Evolutionary conservation across 2,329 filamentous ascomycete genomes (phyloP), one percentile per base, ranked within the genome.

Genomic region (Xylaria sp.): DNA sequence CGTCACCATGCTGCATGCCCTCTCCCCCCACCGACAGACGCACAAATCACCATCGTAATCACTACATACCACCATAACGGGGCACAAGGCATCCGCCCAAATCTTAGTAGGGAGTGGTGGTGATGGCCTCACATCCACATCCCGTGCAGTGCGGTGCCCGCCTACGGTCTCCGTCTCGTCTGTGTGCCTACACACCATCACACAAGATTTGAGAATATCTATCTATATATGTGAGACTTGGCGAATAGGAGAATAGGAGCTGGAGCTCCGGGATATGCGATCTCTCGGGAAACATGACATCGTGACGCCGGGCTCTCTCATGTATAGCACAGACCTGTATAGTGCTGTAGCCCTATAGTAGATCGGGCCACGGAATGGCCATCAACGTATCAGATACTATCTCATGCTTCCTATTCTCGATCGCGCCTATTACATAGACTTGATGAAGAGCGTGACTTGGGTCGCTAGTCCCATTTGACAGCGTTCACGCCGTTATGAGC

Each of bases 1-100:
- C 75, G 75, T 76, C 75, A 75, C 68, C 64, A 55, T 65, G 53
- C 75, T 72, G 71, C 71, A 74, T 68, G 71, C 62, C 63, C 64
- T 61, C 63, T 45, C 70, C 60, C 71, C 39, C 57, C 61, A 55
- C 72, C 69, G 71, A 62, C 65, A 11, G 24, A 61, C 64, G 67
- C 69, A 67, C 70, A 66, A 61, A 61, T 67, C 67, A 48, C 61
- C 53, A 57, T 47, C 47, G 57, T 24, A 12, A 47, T 48, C 45
- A 66, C 64, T 64, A 59, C 27, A 45, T 71, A n/a, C 59, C 69
- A 71, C 69, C 57, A 34, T 58, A 69, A 73, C 69, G 69, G 68
- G 66, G 63, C 36, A 39, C 69, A 67, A 72, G 71, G 71, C 71
- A 70, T 65, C 63, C 71, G 70, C 65, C 30, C 67, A 48, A 65